These are phyloP conservation scores for Penicillium desertorum DNA, from an alignment of 495 filamentous ascomycete species.

Conservation along the genomic window DNA sequence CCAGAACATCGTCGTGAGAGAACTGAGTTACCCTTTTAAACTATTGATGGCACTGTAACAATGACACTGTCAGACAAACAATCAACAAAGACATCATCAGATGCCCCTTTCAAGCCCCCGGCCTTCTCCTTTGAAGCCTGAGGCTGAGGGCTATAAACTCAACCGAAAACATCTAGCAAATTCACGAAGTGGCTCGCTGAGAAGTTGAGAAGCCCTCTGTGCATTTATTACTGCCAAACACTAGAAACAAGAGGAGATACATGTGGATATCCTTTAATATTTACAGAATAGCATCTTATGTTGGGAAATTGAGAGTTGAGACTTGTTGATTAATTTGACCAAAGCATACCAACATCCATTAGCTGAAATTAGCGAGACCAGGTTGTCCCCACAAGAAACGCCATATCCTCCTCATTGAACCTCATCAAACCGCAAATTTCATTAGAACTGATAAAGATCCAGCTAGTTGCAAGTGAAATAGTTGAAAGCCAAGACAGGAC, in stretches of 20 bases:
- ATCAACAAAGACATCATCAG: background rate
- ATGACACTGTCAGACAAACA: slow-evolving; percentile 4
- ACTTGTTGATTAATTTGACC: background rate
- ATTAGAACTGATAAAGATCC: background rate
- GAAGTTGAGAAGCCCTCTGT: background rate
- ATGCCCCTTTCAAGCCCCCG: background rate
- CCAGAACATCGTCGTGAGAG: background rate
- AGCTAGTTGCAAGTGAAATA: slow-evolving; percentile 49
- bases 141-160: background rate
- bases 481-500: slow-evolving; percentile 51
- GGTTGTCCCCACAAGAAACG: background rate
- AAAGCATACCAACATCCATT: slow-evolving; percentile 2
- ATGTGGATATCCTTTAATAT: background rate
- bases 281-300: background rate
- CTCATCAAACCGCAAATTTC: background rate
- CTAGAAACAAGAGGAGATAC: background rate
- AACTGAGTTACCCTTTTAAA: background rate
- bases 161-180: background rate
- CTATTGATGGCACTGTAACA: background rate
- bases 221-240: background rate
- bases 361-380: background rate
- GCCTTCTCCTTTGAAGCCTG: background rate
- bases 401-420: background rate
- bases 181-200: background rate
- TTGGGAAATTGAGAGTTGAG: background rate